Conservation (phyloP, 192 early-diverging fungal genomes). For the Coemansia sp. region DNA sequence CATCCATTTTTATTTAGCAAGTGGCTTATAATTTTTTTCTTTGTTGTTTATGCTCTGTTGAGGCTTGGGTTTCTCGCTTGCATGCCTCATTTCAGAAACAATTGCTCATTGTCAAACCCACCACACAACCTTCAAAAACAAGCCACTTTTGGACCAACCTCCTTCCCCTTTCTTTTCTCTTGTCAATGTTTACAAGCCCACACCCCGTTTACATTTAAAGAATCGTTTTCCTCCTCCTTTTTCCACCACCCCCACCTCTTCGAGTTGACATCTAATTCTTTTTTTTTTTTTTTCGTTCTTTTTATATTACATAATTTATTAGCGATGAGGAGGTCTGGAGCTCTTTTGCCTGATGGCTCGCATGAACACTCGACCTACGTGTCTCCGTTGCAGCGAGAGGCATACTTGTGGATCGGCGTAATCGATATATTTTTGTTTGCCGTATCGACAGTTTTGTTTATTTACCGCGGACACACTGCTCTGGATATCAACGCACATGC, state of each 20-base stretch:
- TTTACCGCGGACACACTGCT: slow-evolving; percentile 52
- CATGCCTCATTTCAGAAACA: too few species aligned
- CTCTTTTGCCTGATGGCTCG: slow-evolving; percentile 40
- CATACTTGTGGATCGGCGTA: slow-evolving; percentile 54
- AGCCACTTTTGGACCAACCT: background rate
- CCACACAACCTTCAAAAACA: background rate
- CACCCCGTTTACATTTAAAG: too few species aligned
- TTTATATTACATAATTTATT: background rate
- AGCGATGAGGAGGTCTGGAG: background rate
- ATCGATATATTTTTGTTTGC: slow-evolving; percentile 48
- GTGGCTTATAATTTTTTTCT: background rate
- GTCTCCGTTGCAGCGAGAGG: slow-evolving; percentile 23
- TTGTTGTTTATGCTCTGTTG: background rate
- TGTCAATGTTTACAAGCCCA: too few species aligned
- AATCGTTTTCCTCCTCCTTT: too few species aligned
- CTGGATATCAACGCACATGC: slow-evolving; percentile 52
- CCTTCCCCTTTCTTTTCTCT: background rate
- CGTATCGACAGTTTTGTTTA: slow-evolving; percentile 45
- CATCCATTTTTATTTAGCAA: slow-evolving; percentile 10
- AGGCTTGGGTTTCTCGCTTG: background rate
- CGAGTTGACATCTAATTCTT: too few species aligned
- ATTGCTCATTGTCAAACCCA: background rate
- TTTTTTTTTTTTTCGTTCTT: too few species aligned
- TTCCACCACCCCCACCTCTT: too few species aligned
- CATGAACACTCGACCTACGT: slow-evolving; percentile 29